A percentile compares a stretch with the other conserved stretches of the same genome.
phyloP scores from a whole-genome alignment of 805 yeast genomes.

The Ogataea chonburiensis region DNA sequence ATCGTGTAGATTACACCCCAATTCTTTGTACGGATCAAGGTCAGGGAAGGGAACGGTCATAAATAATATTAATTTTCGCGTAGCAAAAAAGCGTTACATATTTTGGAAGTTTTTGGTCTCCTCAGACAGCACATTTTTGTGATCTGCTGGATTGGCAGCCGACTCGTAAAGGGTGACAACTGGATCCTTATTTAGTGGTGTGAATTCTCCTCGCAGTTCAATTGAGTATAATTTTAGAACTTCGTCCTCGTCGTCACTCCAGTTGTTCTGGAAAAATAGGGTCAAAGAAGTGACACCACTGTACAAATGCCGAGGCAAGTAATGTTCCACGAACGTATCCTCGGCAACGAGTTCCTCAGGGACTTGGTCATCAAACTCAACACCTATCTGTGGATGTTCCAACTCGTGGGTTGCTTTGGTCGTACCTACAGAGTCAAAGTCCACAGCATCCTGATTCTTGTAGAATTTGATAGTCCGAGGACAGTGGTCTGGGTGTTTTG shows the following conservation, averaged over 20 bases:
- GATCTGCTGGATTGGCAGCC: conserved; percentile 92
- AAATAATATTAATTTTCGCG: conserved; percentile 7
- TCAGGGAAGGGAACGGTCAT: conserved; percentile 48
- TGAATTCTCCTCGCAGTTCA: conserved; percentile 75
- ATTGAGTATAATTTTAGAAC: conserved; percentile 59
- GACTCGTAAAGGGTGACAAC: conserved; percentile 79
- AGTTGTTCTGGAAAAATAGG: conserved; percentile 64
- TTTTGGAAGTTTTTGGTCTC: conserved; percentile 23
- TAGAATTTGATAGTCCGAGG: conserved; percentile 69
- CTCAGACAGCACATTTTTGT: conserved; percentile 41
- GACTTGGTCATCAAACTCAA: conserved; percentile 30
- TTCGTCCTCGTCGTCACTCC: conserved; percentile 61
- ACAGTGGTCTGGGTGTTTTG: conserved; percentile 55
- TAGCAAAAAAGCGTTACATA: conserved; percentile 6
- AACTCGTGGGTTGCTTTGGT: conserved; percentile 50
- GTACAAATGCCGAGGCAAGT: conserved; percentile 70
- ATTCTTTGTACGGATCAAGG: conserved; percentile 59
- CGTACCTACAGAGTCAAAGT: conserved; percentile 61
- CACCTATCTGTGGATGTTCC: conserved; percentile 66
- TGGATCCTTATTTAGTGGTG: conserved; percentile 61
- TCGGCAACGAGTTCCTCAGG: conserved; percentile 39
- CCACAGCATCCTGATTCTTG: conserved; percentile 69
- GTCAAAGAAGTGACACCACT: conserved; percentile 68
- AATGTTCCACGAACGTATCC: conserved; percentile 72
- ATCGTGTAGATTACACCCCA: conserved; percentile 42